Evolutionary conservation across 768 basidiomycete species (phyloP).

Genomic region (Hemileccinum rubropunctum): DNA sequence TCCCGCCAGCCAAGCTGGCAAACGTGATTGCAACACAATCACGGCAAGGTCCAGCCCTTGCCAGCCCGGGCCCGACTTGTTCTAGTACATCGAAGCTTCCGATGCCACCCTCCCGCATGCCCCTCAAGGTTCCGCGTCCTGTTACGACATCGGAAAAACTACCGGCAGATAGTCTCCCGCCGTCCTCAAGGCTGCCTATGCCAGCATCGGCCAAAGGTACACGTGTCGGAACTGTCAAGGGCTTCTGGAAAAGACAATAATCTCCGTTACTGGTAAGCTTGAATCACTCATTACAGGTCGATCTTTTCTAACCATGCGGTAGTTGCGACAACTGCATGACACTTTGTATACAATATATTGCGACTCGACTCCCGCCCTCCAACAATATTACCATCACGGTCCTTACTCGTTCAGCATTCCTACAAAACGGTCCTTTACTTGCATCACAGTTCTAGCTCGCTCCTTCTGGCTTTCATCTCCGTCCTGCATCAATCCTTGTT

Average conservation of each 20-base stretch:
- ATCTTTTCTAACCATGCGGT: not conserved
- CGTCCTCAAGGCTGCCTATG: constrained; percentile 22
- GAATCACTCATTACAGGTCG: not conserved
- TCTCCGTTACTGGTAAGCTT: constrained; percentile 9
- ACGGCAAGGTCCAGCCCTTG: constrained; percentile 4
- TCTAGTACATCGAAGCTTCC: constrained; percentile 24
- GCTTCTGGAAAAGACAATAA: constrained; percentile 31
- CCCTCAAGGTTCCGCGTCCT: constrained; percentile 11
- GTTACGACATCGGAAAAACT: constrained; percentile 3
- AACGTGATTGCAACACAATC: constrained; percentile 28
- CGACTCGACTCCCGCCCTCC: not conserved
- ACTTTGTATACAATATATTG: constrained; percentile 6
- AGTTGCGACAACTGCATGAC: constrained; percentile 3
- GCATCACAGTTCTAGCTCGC: constrained; percentile 1
- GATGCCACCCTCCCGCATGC: constrained; percentile 12
- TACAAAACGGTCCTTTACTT: constrained; percentile 11
- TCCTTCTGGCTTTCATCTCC: constrained; percentile 15
- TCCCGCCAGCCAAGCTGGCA: constrained; percentile 30
- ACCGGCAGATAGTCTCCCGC: not conserved
- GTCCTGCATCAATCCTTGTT: constrained; percentile 24
- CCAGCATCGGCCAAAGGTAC: constrained; percentile 21
- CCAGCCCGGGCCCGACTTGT: not conserved
- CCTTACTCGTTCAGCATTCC: constrained; percentile 13
- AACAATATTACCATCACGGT: constrained; percentile 7
- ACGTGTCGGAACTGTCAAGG: constrained; percentile 28